Conservation (phyloP, 371 early-diverging fungal genomes). For the Apophysomyces elegans region DNA sequence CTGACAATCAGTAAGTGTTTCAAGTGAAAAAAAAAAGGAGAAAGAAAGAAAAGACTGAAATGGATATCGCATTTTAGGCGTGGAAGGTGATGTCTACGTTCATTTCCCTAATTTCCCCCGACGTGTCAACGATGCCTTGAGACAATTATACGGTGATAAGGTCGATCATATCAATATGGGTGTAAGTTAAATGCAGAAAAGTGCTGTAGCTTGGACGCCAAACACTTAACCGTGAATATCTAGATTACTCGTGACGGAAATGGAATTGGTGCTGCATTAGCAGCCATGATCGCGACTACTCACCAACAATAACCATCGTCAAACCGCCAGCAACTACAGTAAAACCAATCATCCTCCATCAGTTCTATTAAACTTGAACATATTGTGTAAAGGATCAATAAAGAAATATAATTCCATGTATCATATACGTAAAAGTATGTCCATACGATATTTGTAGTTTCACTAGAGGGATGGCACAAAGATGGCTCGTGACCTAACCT, state of each 20-base stretch:
- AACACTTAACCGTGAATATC: not conserved
- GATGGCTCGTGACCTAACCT: too few relatives aligned
- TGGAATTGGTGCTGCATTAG: slow-evolving; percentile 82
- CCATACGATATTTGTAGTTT: too few relatives aligned
- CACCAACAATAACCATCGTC: slow-evolving; percentile 8
- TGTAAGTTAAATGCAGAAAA: slow-evolving; percentile 29
- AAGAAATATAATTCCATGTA: too few relatives aligned
- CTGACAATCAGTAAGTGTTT: slow-evolving; percentile 83
- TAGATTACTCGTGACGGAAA: slow-evolving; percentile 65
- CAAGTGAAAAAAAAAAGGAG: slow-evolving; percentile 37
- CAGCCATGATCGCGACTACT: slow-evolving; percentile 68
- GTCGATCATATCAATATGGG: slow-evolving; percentile 57
- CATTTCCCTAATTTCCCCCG: slow-evolving; percentile 85
- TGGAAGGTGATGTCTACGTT: slow-evolving; percentile 90
- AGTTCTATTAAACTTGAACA: too few relatives aligned
- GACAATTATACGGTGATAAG: slow-evolving; percentile 68
- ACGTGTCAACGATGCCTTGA: slow-evolving; percentile 75
- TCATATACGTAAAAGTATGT: too few relatives aligned
- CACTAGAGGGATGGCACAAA: too few relatives aligned
- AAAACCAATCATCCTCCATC: too few relatives aligned
- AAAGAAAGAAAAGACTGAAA: not conserved
- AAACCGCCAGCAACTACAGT: not conserved
- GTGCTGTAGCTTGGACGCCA: not conserved
- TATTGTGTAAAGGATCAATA: too few relatives aligned
- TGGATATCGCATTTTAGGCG: slow-evolving; percentile 47